These are phyloP conservation scores for Ceriops tagal DNA, from an alignment of 345 rosid genomes.

Conservation along the genomic window DNA sequence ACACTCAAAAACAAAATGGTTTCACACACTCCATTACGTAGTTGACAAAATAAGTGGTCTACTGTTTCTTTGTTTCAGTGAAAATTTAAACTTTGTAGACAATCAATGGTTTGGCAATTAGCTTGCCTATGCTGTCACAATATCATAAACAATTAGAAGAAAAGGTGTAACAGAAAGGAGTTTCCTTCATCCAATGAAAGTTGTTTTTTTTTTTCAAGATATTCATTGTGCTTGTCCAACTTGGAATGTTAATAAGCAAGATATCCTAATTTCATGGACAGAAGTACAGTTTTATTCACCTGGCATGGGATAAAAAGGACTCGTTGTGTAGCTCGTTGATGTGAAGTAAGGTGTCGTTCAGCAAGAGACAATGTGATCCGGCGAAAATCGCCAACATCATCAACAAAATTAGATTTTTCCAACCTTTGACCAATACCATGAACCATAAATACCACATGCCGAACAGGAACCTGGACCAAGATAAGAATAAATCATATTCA, in stretches of 20 bases:
- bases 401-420: constrained; percentile 95
- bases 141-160: not conserved
- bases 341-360: constrained; percentile 68
- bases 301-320: constrained; percentile 96
- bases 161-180: not conserved
- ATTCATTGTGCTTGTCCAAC: no score
- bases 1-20: no score
- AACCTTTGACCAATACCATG: constrained; percentile 98
- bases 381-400: constrained; percentile 85
- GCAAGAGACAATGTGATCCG: constrained; percentile 75
- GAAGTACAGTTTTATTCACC: constrained; percentile 35
- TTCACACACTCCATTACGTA: no score
- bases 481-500: constrained; percentile 13
- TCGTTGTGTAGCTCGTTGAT: constrained; percentile 71
- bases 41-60: no score
- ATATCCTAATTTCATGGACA: no score
- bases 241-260: no score
- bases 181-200: not conserved
- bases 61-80: not conserved
- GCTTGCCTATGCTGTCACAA: not conserved
- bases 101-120: not conserved
- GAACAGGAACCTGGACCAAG: constrained; percentile 79
- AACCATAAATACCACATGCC: constrained; percentile 95
- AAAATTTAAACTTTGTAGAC: not conserved
- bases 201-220: not conserved